Base-by-base conservation (phyloP, 176 grass and related monocot genomes). In the Juncus inflexus region DNA sequence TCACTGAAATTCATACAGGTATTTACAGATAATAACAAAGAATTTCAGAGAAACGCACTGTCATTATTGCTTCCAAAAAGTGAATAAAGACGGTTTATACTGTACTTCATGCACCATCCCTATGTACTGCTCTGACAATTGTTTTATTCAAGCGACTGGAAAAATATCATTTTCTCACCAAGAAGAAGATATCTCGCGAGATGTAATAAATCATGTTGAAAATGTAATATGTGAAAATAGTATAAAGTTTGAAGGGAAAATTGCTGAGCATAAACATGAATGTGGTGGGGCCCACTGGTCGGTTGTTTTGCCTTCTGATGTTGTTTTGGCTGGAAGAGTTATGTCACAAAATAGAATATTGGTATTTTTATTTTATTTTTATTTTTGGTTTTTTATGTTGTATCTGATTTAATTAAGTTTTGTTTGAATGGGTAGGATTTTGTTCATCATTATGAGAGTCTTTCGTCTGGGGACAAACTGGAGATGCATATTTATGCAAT, bases 271-370 rank as follows among this genome's bases (percentile, higher is more conserved):
- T 74, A 85, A 64, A 28, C 87, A 97, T 61, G 92, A 97, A 86
- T 97, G 92, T 82, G 92, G 87, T 77, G 92, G 92, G 70, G 60
- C 61, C 43, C 77, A 89, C 60, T 97, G 87, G 92, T 77, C 92
- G 68, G 70, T 84, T 91, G 85, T 91, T 86, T 91, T 97, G 58
- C 92, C 87, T 39, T 58, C 66, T 73, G 82, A 97, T 78, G 65
- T 97, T 67, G 80, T 97, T 84, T 91, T 97, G 79, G 79, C 92
- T 78, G 92, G 81, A 64, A 79, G 87, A 73, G 11, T 97, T 63
- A 78, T 89, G 61, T 76, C 80, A 63, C 64, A 28, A 51, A 86
- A 68, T 76, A 86, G 16, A 78, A 80, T 62, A 55, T n/a, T 74
- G 40, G 45, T 65, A 51, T 74, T 75, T 69, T 41, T 19, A 19